Evolutionary conservation across 495 filamentous ascomycete species (phyloP).

Genomic region (Neurospora sp.): DNA sequence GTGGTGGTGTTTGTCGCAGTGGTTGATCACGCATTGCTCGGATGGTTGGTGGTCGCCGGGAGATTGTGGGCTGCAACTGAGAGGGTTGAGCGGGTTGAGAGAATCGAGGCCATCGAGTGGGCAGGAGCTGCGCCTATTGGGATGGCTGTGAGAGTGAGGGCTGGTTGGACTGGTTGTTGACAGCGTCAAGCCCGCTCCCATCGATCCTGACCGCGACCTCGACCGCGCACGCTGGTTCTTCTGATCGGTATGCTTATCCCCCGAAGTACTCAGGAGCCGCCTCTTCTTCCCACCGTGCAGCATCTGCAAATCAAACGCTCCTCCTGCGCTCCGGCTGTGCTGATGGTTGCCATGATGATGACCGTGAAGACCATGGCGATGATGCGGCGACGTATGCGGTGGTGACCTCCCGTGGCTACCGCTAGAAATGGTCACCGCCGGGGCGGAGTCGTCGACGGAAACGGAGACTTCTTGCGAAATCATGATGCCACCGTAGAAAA

Average conservation of each 20-base stretch:
- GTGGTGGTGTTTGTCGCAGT: background rate
- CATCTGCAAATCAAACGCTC: background rate
- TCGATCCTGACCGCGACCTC: background rate
- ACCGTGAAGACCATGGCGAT: background rate
- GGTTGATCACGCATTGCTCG: background rate
- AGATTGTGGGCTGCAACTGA: background rate
- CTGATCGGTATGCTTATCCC: background rate
- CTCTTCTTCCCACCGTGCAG: background rate
- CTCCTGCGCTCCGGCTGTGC: background rate
- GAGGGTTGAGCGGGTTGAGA: background rate
- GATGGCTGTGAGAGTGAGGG: background rate
- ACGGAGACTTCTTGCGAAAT: constrained; percentile 29
- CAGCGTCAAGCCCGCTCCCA: background rate
- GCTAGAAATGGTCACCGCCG: background rate
- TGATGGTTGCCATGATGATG: background rate
- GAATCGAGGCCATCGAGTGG: background rate
- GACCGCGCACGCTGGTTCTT: background rate
- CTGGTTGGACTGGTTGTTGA: background rate
- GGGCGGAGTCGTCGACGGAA: constrained; percentile 11
- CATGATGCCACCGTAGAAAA: constrained; percentile 31
- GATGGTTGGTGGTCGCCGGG: background rate
- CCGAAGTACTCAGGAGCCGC: background rate
- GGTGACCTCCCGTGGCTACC: background rate
- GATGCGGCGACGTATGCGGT: background rate
- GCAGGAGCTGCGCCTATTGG: background rate